These are phyloP conservation scores for Phaeosphaeriaceae sp. DNA, from an alignment of 2,329 filamentous ascomycete species.

Conservation along the genomic window DNA sequence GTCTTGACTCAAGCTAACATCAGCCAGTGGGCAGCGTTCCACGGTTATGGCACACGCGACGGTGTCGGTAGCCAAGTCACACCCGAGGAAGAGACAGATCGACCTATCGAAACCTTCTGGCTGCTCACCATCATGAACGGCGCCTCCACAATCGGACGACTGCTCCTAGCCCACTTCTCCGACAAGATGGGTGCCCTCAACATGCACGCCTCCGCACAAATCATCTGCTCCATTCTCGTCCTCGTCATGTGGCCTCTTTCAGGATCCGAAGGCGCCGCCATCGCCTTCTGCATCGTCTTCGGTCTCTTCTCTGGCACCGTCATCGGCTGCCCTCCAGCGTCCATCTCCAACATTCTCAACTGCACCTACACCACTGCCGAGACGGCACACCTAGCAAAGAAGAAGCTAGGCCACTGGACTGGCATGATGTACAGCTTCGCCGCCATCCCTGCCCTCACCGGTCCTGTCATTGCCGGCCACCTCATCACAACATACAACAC, in stretches of 20 bases:
- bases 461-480: constrained; percentile 57
- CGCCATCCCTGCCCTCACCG: constrained; percentile 54
- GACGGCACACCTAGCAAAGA: constrained; percentile 33
- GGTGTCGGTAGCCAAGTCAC: constrained; percentile 14
- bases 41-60: constrained; percentile 51
- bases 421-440: constrained; percentile 61
- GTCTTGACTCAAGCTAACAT: constrained; percentile 17
- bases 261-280: constrained; percentile 45
- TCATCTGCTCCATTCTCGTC: constrained; percentile 51
- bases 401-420: constrained; percentile 59
- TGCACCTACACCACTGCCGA: constrained; percentile 41
- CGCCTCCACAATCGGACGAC: constrained; percentile 55
- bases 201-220: constrained; percentile 54
- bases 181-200: constrained; percentile 55
- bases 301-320: constrained; percentile 58
- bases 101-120: constrained; percentile 56
- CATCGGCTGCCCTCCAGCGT: constrained; percentile 59
- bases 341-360: constrained; percentile 55
- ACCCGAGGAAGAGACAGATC: constrained; percentile 22
- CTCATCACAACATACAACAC: constrained; percentile 51
- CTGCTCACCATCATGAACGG: constrained; percentile 60
- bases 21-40: constrained; percentile 53
- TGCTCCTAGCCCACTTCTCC: constrained; percentile 54
- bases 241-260: constrained; percentile 55
- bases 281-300: constrained; percentile 58